Percentiles rank a stretch among this genome's conserved stretches.
Conservation (phyloP, 208 protist species). For the Leptomonas seymouri region DNA sequence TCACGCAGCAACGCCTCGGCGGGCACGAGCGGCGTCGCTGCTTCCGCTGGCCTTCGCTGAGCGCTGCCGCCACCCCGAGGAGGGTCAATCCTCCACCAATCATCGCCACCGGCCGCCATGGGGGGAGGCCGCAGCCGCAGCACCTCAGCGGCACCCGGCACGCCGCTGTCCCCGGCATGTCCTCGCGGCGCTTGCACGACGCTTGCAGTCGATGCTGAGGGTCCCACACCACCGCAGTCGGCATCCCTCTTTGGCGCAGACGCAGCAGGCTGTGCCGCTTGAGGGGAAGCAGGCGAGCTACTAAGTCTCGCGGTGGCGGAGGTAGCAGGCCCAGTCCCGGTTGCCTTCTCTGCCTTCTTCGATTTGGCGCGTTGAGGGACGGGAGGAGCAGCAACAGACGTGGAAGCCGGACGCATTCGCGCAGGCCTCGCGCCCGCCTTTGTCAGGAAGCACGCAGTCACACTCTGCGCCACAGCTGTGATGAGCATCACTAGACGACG, state of each 20-base stretch:
- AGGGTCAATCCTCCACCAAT: not conserved
- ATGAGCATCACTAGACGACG: slow-evolving; percentile 36
- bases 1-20: slow-evolving; percentile 23
- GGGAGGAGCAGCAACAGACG: not conserved
- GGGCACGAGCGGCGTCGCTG: slow-evolving; percentile 17
- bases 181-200: too few species aligned
- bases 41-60: not conserved
- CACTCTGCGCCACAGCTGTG: slow-evolving; percentile 57
- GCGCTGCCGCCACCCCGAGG: not conserved
- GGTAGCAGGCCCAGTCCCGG: not conserved
- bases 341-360: not conserved
- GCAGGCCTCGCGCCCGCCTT: slow-evolving; percentile 34
- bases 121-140: slow-evolving; percentile 18
- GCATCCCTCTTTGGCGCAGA: not conserved
- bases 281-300: not conserved
- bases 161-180: not conserved
- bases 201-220: too few species aligned
- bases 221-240: too few species aligned
- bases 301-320: not conserved
- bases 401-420: slow-evolving; percentile 7
- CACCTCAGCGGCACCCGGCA: not conserved
- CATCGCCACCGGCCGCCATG: not conserved
- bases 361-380: not conserved
- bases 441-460: slow-evolving; percentile 62
- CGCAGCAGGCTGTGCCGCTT: not conserved